Percentiles rank a stretch among this genome's conserved stretches.
Conservation (phyloP, 2,329 filamentous ascomycete genomes). For the Neoarthrinium moseri region DNA sequence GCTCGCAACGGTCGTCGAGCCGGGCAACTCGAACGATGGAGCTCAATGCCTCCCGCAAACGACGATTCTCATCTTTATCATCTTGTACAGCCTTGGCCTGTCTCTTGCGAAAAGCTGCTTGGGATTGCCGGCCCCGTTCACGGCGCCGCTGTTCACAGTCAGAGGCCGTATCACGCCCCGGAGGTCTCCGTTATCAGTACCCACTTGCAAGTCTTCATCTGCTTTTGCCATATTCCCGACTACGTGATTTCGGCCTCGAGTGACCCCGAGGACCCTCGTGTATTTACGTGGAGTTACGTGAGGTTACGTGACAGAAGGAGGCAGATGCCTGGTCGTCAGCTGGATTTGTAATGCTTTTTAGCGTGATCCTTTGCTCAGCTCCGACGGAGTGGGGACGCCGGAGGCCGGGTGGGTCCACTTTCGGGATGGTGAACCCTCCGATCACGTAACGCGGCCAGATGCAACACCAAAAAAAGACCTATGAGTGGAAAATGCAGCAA, state of each 20-base stretch:
- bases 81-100: constrained; percentile 18
- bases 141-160: constrained; percentile 26
- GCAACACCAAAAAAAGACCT: background rate
- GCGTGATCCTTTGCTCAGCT: no score
- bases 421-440: constrained; percentile 15
- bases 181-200: no score
- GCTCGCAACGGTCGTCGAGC: constrained; percentile 13
- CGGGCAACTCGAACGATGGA: constrained; percentile 15
- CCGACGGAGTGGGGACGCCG: background rate
- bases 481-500: background rate
- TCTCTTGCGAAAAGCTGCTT: constrained; percentile 29
- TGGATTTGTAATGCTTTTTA: no score
- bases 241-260: no score
- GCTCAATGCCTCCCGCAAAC: constrained; percentile 19
- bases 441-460: constrained; percentile 15
- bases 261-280: no score
- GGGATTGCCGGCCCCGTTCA: constrained; percentile 27
- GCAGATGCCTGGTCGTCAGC: no score
- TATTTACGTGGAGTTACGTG: no score
- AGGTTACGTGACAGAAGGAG: no score
- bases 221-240: no score
- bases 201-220: no score
- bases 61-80: constrained; percentile 19
- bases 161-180: no score
- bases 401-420: background rate